A percentile compares a stretch with the other conserved stretches of the same genome.
These are phyloP conservation scores for Coprinellus micaceus DNA, from an alignment of 768 basidiomycete species.

Conservation along the genomic window DNA sequence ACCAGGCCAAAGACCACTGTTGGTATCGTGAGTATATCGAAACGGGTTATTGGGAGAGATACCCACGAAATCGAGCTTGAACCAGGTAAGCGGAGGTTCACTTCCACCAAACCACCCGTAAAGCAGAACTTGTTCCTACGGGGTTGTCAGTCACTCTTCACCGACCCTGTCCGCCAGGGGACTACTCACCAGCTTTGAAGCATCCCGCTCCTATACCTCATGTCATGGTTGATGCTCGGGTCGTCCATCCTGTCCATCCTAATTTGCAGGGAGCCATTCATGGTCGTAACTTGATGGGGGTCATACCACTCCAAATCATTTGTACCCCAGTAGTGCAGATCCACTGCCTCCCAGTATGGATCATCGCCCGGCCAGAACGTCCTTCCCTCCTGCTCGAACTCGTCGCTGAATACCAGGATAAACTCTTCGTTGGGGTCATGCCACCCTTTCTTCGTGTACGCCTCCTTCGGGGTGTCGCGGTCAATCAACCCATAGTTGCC, in stretches of 20 bases:
- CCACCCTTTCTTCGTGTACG: conserved; percentile 51
- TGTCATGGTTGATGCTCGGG: conserved; percentile 48
- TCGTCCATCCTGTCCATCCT: conserved; percentile 53
- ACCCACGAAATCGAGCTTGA: conserved; percentile 22
- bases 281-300: conserved; percentile 61
- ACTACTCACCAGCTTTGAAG: conserved; percentile 31
- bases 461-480: conserved; percentile 63
- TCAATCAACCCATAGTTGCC: conserved; percentile 72
- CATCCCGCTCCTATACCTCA: conserved; percentile 59
- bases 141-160: neutral
- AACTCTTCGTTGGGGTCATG: conserved; percentile 48
- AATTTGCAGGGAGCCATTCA: conserved; percentile 66
- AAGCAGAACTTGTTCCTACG: conserved; percentile 66
- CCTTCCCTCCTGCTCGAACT: conserved; percentile 73
- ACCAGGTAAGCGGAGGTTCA: conserved; percentile 27
- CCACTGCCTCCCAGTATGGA: conserved; percentile 59
- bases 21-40: neutral
- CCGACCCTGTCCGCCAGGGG: no score
- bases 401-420: conserved; percentile 74
- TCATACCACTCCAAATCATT: conserved; percentile 81
- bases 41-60: neutral
- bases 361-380: conserved; percentile 69
- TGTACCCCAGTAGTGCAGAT: conserved; percentile 67
- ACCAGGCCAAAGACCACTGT: conserved; percentile 37
- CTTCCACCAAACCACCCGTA: conserved; percentile 66